Base-by-base conservation (phyloP, 2,329 filamentous ascomycete genomes). In the Cadophora gregata region DNA sequence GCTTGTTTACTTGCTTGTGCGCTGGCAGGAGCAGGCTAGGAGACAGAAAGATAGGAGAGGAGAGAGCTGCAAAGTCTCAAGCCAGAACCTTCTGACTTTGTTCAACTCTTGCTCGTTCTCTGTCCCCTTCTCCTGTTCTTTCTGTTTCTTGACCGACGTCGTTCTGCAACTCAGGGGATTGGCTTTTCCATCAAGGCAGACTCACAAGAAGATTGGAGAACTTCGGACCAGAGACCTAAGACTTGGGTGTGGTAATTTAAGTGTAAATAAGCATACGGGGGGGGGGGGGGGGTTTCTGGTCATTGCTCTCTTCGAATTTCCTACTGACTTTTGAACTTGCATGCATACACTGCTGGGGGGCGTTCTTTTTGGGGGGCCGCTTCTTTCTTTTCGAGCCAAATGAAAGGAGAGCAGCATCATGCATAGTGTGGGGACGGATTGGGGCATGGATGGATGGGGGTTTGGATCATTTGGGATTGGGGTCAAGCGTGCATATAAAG, bases 181-280 rank as follows among this genome's bases (percentile, higher is more conserved):
- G n/a, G n/a, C n/a, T n/a, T n/a, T n/a, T n/a, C n/a, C n/a, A n/a
- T n/a, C n/a, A n/a, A n/a, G n/a, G n/a, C n/a, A 51, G 48, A 51
- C 7, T n/a, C 29, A 10, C 29, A n/a, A 16, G 36, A 42, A 42
- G 6, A 14, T 42, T 42, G 36, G 16, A 16, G 2, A 36, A 8
- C 31, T 33, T 5, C 9, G 9, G 33, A 36, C 2, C 9, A 36
- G 33, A 36, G 33, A 36, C 33, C 19, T 16, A 42, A 19, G 10
- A 10, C 3, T 58, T 24, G 10, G 19, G 38, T 16, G 50, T 53
- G 50, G 50, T 53, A 53, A 53, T 53, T 16, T 53, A 53, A 53
- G 29, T 53, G 50, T 53, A 53, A 31, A 53, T 53, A 53, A 53
- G 50, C 50, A 53, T 53, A 19, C 19, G n/a, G n/a, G n/a, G n/a